These are phyloP conservation scores for Mimosa bimucronata DNA, from an alignment of 306 rosid species.

Conservation along the genomic window DNA sequence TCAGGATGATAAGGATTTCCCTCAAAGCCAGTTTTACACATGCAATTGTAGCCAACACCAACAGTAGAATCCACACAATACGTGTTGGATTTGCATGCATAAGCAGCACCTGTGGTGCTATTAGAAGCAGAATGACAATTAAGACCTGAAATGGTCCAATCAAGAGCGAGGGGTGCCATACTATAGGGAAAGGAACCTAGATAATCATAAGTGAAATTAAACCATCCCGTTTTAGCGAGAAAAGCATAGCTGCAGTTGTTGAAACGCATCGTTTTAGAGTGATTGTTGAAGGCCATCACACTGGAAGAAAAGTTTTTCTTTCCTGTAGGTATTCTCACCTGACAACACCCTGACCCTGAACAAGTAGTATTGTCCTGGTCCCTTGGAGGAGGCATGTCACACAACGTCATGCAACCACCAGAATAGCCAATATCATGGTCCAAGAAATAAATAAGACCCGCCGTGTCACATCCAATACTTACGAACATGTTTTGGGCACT, in stretches of 20 bases:
- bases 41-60: conserved; percentile 37
- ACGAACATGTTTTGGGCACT: conserved; percentile 20
- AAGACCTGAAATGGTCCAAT: conserved; percentile 42
- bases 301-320: fast-evolving
- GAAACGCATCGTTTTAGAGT: background rate
- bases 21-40: conserved; percentile 36
- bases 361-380: background rate
- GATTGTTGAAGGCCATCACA: fast-evolving
- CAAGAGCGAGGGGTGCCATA: conserved; percentile 10
- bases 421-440: background rate
- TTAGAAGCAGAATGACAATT: background rate
- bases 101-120: background rate
- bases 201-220: conserved; percentile 23
- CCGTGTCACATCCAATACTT: conserved; percentile 30
- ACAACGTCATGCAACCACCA: conserved; percentile 29
- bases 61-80: background rate
- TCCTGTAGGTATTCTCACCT: conserved; percentile 18
- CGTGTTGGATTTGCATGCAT: conserved; percentile 18
- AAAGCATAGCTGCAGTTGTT: conserved; percentile 50
- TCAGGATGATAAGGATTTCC: conserved; percentile 45
- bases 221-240: conserved; percentile 22
- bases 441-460: background rate
- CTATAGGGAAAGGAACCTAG: background rate
- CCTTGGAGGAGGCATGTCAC: background rate
- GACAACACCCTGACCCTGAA: conserved; percentile 32